Percentiles rank a stretch among this genome's conserved stretches.
Conservation (phyloP, 208 protist genomes). For the Acanthamoeba royreba region DNA sequence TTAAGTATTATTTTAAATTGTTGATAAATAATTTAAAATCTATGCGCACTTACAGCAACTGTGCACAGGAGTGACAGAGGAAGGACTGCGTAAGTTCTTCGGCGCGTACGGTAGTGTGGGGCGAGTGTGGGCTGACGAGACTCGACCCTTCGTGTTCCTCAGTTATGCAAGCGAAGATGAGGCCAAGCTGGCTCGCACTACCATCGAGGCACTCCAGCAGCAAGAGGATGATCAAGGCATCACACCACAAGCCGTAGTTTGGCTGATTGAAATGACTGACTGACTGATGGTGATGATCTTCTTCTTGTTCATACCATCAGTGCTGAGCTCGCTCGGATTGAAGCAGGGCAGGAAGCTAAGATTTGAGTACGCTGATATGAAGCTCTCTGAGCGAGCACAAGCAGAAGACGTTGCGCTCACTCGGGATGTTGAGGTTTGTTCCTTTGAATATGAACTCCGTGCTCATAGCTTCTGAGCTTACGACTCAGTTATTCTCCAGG, state of each 20-base stretch:
- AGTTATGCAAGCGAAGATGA: background rate
- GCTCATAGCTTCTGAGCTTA: too few relatives aligned
- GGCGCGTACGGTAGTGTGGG: background rate
- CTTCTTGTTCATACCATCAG: too few relatives aligned
- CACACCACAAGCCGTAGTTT: background rate
- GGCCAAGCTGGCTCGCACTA: background rate
- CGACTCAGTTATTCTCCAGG: too few relatives aligned
- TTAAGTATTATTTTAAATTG: background rate
- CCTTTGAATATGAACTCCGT: too few relatives aligned
- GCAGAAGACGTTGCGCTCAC: slow-evolving; percentile 2
- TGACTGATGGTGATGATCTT: too few relatives aligned
- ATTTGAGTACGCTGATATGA: background rate
- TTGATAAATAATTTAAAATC: too few relatives aligned
- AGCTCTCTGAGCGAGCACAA: background rate
- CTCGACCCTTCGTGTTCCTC: background rate
- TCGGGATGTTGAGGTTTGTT: background rate
- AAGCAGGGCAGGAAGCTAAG: background rate
- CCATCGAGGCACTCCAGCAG: background rate
- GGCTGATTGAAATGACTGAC: too few relatives aligned
- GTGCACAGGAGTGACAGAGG: background rate
- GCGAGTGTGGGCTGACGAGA: background rate
- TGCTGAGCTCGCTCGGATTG: background rate
- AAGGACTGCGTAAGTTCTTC: background rate
- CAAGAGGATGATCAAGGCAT: background rate
- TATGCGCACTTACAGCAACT: too few relatives aligned